A percentile compares a stretch with the other conserved stretches of the same genome.
Conservation (phyloP, 1,284 basidiomycete species). For the Rhodotorula sp. region DNA sequence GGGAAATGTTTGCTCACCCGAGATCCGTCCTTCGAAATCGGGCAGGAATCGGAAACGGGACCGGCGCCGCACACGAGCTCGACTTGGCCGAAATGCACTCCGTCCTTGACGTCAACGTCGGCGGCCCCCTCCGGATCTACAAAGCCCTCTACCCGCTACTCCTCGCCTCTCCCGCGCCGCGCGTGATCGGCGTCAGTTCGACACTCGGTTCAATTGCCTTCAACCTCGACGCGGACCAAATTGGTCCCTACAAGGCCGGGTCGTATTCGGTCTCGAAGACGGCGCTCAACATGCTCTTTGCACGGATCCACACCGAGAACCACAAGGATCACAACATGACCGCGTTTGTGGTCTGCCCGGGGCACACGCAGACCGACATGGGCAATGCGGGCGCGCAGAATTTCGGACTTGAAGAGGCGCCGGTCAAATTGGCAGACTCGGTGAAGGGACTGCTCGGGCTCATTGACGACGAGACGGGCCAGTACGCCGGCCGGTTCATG, state of each 20-base stretch:
- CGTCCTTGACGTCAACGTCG: conserved; percentile 20
- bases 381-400: neutral
- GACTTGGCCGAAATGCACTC: neutral
- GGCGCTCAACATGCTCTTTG: conserved; percentile 2
- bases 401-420: conserved; percentile 1
- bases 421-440: conserved; percentile 7
- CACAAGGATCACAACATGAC: neutral
- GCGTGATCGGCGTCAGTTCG: conserved; percentile 23
- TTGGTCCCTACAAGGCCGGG: neutral
- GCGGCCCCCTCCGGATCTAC: conserved; percentile 26
- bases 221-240: neutral
- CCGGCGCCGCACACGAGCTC: neutral
- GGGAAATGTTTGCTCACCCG: too few relatives aligned
- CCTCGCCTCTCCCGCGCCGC: neutral
- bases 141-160: conserved; percentile 23
- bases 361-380: conserved; percentile 11
- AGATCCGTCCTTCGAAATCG: neutral
- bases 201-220: conserved; percentile 1
- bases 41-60: conserved; percentile 9
- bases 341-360: conserved; percentile 2
- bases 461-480: conserved; percentile 1
- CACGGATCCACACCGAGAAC: neutral
- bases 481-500: neutral
- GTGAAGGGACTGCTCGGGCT: neutral
- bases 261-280: conserved; percentile 10